phyloP scores from a whole-genome alignment of 306 rosid species.

The Cicer judaicum region DNA sequence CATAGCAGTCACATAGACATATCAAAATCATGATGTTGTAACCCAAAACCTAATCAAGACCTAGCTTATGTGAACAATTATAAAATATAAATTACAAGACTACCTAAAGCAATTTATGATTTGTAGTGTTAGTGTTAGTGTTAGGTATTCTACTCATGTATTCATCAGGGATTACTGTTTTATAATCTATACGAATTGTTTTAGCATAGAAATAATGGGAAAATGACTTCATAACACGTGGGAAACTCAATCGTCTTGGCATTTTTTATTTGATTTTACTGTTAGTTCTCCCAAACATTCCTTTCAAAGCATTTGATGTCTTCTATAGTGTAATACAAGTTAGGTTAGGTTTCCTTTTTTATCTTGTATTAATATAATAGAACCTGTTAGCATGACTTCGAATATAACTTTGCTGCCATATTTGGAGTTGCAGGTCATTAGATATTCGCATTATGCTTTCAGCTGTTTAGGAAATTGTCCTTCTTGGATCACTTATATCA shows the following conservation, averaged over 20 bases:
- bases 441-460: slow-evolving; percentile 84
- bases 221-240: not conserved
- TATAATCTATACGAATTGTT: slow-evolving; percentile 3
- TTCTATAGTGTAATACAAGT: too few species aligned
- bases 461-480: slow-evolving; percentile 76
- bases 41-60: not conserved
- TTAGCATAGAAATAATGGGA: not conserved
- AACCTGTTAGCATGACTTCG: not conserved
- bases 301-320: not conserved
- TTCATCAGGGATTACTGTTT: slow-evolving; percentile 2
- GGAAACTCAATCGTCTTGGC: slow-evolving; percentile 5
- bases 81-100: not conserved
- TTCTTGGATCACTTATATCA: slow-evolving; percentile 83
- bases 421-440: slow-evolving; percentile 71
- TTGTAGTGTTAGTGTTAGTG: slow-evolving; percentile 36
- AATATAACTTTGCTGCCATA: slow-evolving; percentile 34
- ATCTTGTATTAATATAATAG: too few species aligned
- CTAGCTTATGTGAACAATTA: slow-evolving; percentile 4
- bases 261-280: slow-evolving; percentile 6
- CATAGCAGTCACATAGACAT: too few species aligned
- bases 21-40: too few species aligned
- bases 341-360: too few species aligned
- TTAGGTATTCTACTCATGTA: slow-evolving; percentile 17
- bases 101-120: slow-evolving; percentile 6
- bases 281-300: not conserved